Evolutionary conservation across 73 alveolate species (phyloP).

Genomic region (Symbiodinium natans): DNA sequence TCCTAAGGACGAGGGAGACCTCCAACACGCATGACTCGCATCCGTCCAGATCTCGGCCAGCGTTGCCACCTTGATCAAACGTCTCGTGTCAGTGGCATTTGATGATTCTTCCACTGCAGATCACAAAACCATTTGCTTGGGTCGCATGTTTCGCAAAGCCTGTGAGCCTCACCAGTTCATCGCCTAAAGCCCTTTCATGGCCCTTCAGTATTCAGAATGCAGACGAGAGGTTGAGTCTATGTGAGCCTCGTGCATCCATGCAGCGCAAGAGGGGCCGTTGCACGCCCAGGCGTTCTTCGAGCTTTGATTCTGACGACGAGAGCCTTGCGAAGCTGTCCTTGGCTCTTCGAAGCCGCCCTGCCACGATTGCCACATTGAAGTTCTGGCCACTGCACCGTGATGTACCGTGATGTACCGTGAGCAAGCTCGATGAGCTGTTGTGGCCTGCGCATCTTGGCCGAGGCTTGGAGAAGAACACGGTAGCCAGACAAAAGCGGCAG

Average conservation of each 20-base stretch:
- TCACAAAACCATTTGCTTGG: no score
- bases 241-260: no score
- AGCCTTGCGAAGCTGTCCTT: conserved; percentile 58
- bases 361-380: neutral
- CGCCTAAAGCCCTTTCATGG: neutral
- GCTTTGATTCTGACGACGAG: conserved; percentile 84
- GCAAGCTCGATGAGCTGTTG: no score
- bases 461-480: conserved; percentile 11
- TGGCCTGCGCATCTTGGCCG: neutral
- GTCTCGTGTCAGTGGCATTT: no score
- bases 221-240: no score
- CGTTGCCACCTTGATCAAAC: no score
- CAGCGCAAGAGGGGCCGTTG: no score
- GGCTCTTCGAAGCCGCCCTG: conserved; percentile 40
- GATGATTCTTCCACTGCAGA: no score
- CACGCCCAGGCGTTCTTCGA: conserved; percentile 65
- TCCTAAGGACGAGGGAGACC: neutral
- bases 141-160: no score
- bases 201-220: neutral
- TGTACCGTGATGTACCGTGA: no score
- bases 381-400: no score
- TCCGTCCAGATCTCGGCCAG: neutral
- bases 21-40: neutral
- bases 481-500: conserved; percentile 8
- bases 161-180: no score